Base-by-base conservation (phyloP, 2,329 filamentous ascomycete species). In the Penicillium sp. region DNA sequence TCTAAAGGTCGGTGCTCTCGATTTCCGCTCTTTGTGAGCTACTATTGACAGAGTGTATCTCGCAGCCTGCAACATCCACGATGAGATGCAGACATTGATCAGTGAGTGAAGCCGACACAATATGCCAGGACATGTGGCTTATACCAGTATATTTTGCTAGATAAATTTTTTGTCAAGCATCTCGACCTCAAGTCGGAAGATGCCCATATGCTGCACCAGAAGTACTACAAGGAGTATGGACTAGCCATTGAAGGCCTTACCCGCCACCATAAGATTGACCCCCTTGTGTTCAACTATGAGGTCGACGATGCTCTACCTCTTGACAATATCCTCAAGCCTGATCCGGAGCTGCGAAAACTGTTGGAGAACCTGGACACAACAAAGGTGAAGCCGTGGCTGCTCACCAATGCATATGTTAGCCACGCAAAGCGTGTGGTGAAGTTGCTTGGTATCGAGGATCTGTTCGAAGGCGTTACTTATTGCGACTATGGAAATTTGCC, bases 201-300 rank as follows among this genome's bases (percentile, higher is more conserved):
- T 52, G 93, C 93, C n/a, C 81, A 81, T 53, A 79, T 84, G 61
- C 80, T 98, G 24, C 93, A 97, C 70, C 77, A 82, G 68, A 87
- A 90, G 61, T 98, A 98, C 75, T 98, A 97, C 74, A 85, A 83
- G 63, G 89, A 87, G 68, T 98, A 98, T 67, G 93, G 94, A 28
- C 81, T 98, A n/a, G 93, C 93, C 28, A 94, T 98, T 56, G 89
- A 97, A 72, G 93, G 93, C 1, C 79, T 98, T 1, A 88, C 95
- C 33, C 83, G 88, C 9, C 87, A 96, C 70, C 93, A 98, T 73
- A 83, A 95, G 69, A 95, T 98, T 61, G 88, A 97, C 63, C 87
- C 93, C 1, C 76, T 98, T 5, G 89, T 94, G 48, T 98, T 97
- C 75, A 98, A 98, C 68, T 73, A 80, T 57, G 85, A 95, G 70